Evolutionary conservation across 805 yeast species (phyloP), one percentile per base, ranked within the genome.

Genomic region (Naumovozyma castellii): DNA sequence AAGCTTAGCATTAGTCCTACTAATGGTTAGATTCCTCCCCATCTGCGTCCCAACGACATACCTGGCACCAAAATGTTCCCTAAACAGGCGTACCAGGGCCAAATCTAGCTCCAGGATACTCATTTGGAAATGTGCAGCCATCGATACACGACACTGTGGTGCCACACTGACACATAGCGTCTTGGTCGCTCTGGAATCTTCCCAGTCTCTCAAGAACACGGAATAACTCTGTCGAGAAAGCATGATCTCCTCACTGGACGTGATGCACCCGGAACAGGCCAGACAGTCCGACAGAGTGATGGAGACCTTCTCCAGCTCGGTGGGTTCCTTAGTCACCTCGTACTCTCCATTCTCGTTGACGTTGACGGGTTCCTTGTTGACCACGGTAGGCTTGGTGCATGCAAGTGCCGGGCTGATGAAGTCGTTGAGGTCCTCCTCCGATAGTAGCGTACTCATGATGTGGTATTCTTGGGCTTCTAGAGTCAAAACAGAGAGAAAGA

Each of bases 201-300:
- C 45, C 10, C 17, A 47, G 43, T 34, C 45, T 36, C 34, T 18
- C 19, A 87, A 48, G 35, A 92, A 70, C 50, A 88, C 88, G 17
- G 74, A 75, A 51, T 88, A 94, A 30, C 94, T 84, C 58, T 92
- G 98, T 48, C 85, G 80, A 2, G 95, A 85, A 32, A 92, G 82
- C 35, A 92, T 65, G 5, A 92, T 86, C 46, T 90, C 95, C 57
- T 92, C 98, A n/a, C 96, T 94, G 3, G 95, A 84, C 0, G 98
- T 92, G 40, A 92, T 86, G 60, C 98, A 92, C 0, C 98, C 98
- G 6, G 94, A 78, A 56, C 98, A 92, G 0, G 98, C 98, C 39
- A 92, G 67, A 62, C 98, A 92, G 65, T 92, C 98, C 15, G 87
- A 80, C 37, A 92, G 64, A 1, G 92, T 82, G 35, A 92, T 90